Evolutionary conservation across 1,139 yeast genomes (phyloP).

Genomic region (Yamadazyma spencermartinsiae): DNA sequence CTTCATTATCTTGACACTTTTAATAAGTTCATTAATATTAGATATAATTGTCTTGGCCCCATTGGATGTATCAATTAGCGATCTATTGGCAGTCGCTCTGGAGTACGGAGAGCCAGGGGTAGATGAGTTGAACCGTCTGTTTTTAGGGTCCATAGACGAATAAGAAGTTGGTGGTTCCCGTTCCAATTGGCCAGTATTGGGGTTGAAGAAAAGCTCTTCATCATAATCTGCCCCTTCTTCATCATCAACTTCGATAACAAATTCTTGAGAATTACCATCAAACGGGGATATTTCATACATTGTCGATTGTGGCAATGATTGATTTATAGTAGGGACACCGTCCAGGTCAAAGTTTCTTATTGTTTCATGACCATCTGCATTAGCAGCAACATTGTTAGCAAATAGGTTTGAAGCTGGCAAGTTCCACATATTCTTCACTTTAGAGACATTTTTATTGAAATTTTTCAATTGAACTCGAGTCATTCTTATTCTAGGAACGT

Average conservation of each 20-base stretch:
- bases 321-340: conserved; percentile 7
- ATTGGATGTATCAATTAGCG: conserved; percentile 14
- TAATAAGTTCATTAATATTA: conserved; percentile 35
- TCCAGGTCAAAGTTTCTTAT: not conserved
- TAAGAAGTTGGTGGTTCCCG: conserved; percentile 35
- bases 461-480: conserved; percentile 15
- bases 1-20: conserved; percentile 37
- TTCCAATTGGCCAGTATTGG: conserved; percentile 34
- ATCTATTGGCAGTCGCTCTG: conserved; percentile 1
- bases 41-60: conserved; percentile 25
- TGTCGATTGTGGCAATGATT: conserved; percentile 17
- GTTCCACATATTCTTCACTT: conserved; percentile 35
- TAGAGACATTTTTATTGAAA: conserved; percentile 21
- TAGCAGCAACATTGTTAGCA: conserved; percentile 3
- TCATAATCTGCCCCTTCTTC: conserved; percentile 22
- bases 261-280: conserved; percentile 24
- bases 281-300: conserved; percentile 9
- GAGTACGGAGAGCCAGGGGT: not conserved
- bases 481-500: conserved; percentile 11
- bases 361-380: not conserved
- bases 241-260: conserved; percentile 35
- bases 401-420: conserved; percentile 31
- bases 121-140: conserved; percentile 1
- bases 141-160: conserved; percentile 18
- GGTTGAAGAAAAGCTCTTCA: conserved; percentile 37